Conservation (phyloP, 768 basidiomycete species). For the Leccinum rimulosum region DNA sequence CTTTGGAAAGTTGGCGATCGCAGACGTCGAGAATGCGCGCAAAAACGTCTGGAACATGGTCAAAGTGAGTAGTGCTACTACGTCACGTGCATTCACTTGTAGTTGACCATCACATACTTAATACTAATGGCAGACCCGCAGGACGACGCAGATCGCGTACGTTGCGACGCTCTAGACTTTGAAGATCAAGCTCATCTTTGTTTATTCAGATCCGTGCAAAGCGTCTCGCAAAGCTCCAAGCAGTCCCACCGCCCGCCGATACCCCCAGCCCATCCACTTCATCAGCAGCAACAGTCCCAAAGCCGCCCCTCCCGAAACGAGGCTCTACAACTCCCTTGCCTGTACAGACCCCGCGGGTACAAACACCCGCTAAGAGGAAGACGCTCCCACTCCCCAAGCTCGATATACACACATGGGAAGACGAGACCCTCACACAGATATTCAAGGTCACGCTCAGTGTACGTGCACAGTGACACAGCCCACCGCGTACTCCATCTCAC, state of each 20-base stretch:
- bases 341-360: conserved; percentile 33
- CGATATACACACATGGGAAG: conserved; percentile 67
- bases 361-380: conserved; percentile 49
- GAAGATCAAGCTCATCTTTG: not conserved
- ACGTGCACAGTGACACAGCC: conserved; percentile 26
- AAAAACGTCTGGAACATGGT: conserved; percentile 25
- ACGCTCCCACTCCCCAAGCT: conserved; percentile 40
- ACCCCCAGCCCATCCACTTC: conserved; percentile 13
- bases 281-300: conserved; percentile 27
- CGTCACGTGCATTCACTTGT: conserved; percentile 10
- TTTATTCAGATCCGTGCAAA: conserved; percentile 79
- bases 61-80: conserved; percentile 9
- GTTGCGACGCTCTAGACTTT: not conserved
- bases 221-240: conserved; percentile 82
- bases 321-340: conserved; percentile 21
- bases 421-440: conserved; percentile 61
- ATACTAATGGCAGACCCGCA: conserved; percentile 47
- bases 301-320: conserved; percentile 37
- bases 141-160: conserved; percentile 80
- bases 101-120: conserved; percentile 24
- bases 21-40: conserved; percentile 60
- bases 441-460: conserved; percentile 82
- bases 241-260: conserved; percentile 33
- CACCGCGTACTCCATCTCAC: conserved; percentile 8
- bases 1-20: conserved; percentile 61